Percentiles rank a stretch among this genome's conserved stretches.
Conservation (phyloP, 768 basidiomycete genomes). For the Strobilomyces confusus region DNA sequence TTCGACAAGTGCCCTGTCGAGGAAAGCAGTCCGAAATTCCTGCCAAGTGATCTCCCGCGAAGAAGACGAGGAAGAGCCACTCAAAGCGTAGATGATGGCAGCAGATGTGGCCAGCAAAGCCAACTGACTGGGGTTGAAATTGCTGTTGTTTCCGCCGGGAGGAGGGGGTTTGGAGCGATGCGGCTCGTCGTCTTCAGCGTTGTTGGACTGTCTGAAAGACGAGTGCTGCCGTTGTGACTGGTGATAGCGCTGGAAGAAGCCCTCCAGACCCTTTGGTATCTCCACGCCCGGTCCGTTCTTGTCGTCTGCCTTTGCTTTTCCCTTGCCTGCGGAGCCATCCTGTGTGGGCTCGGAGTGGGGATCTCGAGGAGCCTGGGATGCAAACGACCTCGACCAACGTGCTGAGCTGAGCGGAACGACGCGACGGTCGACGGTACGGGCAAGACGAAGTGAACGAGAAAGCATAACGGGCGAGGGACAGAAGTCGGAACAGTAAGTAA, state of each 20-base stretch:
- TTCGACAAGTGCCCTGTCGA: constrained; percentile 94
- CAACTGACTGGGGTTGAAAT: constrained; percentile 54
- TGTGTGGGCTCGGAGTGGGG: constrained; percentile 26
- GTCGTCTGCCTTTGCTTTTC: constrained; percentile 33
- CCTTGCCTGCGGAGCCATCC: constrained; percentile 23
- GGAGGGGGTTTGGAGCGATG: constrained; percentile 49
- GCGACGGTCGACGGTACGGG: constrained; percentile 41
- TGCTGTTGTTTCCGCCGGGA: constrained; percentile 39
- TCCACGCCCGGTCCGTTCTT: constrained; percentile 32
- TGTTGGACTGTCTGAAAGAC: constrained; percentile 26
- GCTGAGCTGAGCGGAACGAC: constrained; percentile 33
- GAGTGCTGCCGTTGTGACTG: constrained; percentile 34
- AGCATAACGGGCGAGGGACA: constrained; percentile 42
- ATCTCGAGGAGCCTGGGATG: constrained; percentile 41
- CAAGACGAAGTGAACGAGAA: constrained; percentile 56
- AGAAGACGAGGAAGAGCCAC: constrained; percentile 41
- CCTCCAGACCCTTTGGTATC: constrained; percentile 66
- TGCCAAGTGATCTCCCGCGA: constrained; percentile 98
- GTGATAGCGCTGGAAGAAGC: constrained; percentile 71
- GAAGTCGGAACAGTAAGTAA: background rate
- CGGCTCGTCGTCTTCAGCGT: constrained; percentile 28
- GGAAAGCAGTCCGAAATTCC: constrained; percentile 95
- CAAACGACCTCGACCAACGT: constrained; percentile 40
- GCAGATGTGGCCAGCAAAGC: constrained; percentile 55
- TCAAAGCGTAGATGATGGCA: constrained; percentile 63